Evolutionary conservation across 2,329 filamentous ascomycete species (phyloP).

Genomic region (Alternaria conjuncta): DNA sequence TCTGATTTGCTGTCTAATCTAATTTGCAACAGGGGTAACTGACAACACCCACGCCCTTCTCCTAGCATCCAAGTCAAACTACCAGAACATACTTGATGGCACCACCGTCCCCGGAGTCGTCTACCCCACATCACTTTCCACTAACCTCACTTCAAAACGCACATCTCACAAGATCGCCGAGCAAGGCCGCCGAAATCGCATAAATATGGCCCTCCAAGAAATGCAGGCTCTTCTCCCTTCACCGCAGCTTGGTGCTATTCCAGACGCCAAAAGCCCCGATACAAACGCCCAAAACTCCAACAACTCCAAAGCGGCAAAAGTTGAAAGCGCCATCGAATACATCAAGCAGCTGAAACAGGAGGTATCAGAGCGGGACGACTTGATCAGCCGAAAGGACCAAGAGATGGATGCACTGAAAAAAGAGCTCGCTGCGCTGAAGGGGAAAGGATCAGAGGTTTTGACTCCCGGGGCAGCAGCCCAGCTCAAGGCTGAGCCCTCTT

Average conservation of each 20-base stretch:
- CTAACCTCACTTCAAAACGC: constrained; percentile 92
- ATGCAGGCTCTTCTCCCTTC: constrained; percentile 85
- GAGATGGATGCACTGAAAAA: constrained; percentile 59
- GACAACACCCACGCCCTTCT: constrained; percentile 72
- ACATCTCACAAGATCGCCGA: constrained; percentile 98
- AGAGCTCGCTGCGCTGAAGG: constrained; percentile 55
- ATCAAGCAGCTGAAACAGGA: constrained; percentile 85
- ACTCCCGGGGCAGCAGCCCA: constrained; percentile 10
- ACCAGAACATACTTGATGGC: constrained; percentile 95
- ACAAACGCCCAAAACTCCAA: constrained; percentile 45
- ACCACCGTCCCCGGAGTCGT: constrained; percentile 88
- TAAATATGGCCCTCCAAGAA: constrained; percentile 90
- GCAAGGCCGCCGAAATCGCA: constrained; percentile 91
- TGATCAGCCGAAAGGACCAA: constrained; percentile 70
- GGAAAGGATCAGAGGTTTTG: constrained; percentile 22
- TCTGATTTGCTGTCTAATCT: constrained; percentile 7
- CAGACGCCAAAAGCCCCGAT: constrained; percentile 47
- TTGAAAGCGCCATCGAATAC: constrained; percentile 96
- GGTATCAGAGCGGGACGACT: constrained; percentile 67
- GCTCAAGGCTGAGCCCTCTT: constrained; percentile 21
- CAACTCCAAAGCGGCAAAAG: constrained; percentile 89
- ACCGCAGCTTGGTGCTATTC: constrained; percentile 43
- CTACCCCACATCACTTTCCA: constrained; percentile 89
- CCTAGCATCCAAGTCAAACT: constrained; percentile 93
- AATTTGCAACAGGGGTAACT: constrained; percentile 51